These are phyloP conservation scores for Discostella stelligera DNA, from an alignment of 352 stramenopile genomes.

Conservation along the genomic window DNA sequence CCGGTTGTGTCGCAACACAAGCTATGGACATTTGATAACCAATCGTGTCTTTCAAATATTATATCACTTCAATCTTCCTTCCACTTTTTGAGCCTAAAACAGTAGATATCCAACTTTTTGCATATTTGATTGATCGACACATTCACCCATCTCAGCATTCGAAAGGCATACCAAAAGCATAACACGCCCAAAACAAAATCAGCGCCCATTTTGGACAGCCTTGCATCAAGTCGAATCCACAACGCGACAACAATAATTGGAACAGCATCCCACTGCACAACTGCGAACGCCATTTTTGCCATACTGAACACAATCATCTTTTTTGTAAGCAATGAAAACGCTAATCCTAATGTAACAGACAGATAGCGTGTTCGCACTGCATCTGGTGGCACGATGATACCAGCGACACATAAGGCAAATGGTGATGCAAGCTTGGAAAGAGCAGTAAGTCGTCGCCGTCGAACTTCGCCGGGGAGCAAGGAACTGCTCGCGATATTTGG, in stretches of 20 bases:
- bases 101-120: slow-evolving; percentile 61
- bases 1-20: no score
- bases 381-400: slow-evolving; percentile 30
- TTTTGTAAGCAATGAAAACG: slow-evolving; percentile 75
- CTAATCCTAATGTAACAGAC: slow-evolving; percentile 56
- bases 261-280: slow-evolving; percentile 66
- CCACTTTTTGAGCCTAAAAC: slow-evolving; percentile 64
- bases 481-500: slow-evolving; percentile 19
- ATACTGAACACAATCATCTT: slow-evolving; percentile 83
- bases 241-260: slow-evolving; percentile 49
- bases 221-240: slow-evolving; percentile 50
- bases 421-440: slow-evolving; percentile 44
- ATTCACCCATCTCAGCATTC: slow-evolving; percentile 58
- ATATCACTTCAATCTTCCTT: slow-evolving; percentile 32
- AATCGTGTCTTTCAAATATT: no score
- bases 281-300: slow-evolving; percentile 75
- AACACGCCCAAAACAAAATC: slow-evolving; percentile 47
- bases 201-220: slow-evolving; percentile 33
- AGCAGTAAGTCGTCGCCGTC: slow-evolving; percentile 26
- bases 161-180: slow-evolving; percentile 54
- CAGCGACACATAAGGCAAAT: slow-evolving; percentile 28
- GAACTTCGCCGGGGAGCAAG: slow-evolving; percentile 2
- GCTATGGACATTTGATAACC: no score
- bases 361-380: slow-evolving; percentile 47
- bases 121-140: slow-evolving; percentile 67